Conservation (phyloP, 768 basidiomycete genomes). For the Trametes coccinea region DNA sequence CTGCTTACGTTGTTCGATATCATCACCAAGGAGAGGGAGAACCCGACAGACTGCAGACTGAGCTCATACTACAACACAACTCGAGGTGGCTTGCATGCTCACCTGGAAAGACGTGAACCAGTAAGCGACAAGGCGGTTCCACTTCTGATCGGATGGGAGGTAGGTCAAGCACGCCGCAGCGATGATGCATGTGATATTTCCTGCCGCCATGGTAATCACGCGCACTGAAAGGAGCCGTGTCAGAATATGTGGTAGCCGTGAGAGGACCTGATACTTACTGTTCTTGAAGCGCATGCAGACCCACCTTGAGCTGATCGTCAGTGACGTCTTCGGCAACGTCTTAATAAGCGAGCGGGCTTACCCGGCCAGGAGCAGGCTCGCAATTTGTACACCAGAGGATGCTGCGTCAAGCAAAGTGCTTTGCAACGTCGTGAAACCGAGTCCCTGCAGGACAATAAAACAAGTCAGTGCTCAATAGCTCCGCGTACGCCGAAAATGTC, state of each 20-base stretch:
- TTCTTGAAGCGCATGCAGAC: constrained; percentile 24
- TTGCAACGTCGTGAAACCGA: constrained; percentile 25
- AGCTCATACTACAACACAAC: no score
- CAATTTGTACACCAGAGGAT: constrained; percentile 18
- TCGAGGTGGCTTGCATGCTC: background rate
- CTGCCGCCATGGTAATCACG: constrained; percentile 18
- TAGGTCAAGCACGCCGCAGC: constrained; percentile 34
- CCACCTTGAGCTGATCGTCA: background rate
- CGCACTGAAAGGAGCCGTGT: constrained; percentile 2
- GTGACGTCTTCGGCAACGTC: no score
- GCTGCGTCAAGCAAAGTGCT: constrained; percentile 24
- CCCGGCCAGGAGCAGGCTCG: constrained; percentile 6
- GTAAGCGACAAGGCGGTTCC: constrained; percentile 35
- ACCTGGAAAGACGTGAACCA: constrained; percentile 34
- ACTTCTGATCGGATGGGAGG: constrained; percentile 30
- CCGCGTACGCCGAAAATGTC: no score
- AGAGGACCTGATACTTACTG: constrained; percentile 6
- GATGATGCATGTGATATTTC: constrained; percentile 37
- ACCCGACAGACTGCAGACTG: constrained; percentile 25
- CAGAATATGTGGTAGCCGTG: background rate
- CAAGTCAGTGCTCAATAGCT: no score
- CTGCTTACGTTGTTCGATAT: constrained; percentile 28
- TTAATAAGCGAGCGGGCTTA: no score
- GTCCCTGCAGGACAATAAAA: background rate
- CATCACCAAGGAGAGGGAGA: constrained; percentile 32